These are phyloP conservation scores for Hymenoscyphus repandus DNA, from an alignment of 2,329 filamentous ascomycete genomes.

Conservation along the genomic window DNA sequence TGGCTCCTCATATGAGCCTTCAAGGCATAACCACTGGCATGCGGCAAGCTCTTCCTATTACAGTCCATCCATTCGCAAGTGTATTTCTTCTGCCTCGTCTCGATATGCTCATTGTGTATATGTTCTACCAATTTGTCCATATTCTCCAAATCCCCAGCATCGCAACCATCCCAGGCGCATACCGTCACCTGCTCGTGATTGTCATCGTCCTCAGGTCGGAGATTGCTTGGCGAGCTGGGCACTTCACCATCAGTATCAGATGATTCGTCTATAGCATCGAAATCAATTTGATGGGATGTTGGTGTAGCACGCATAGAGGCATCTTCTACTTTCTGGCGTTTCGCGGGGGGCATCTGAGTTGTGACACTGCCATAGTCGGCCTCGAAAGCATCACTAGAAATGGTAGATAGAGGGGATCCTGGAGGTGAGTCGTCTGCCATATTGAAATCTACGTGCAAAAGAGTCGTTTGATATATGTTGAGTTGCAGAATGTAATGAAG, in stretches of 20 bases:
- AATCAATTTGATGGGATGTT: constrained; percentile 27
- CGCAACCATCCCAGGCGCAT: constrained; percentile 74
- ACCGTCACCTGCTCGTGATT: constrained; percentile 70
- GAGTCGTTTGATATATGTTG: background rate
- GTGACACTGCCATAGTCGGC: constrained; percentile 46
- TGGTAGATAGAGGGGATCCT: constrained; percentile 58
- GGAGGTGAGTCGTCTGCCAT: constrained; percentile 47
- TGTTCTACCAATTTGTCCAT: constrained; percentile 80
- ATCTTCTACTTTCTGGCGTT: constrained; percentile 28
- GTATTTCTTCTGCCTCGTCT: constrained; percentile 90
- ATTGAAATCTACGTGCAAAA: background rate
- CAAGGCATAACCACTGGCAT: constrained; percentile 91
- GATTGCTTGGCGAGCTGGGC: constrained; percentile 62
- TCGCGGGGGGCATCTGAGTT: constrained; percentile 30
- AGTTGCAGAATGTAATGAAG: background rate
- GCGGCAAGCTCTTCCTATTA: constrained; percentile 77
- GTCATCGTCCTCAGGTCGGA: constrained; percentile 70
- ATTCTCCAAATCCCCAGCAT: constrained; percentile 64
- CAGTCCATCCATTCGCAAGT: constrained; percentile 98
- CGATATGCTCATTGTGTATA: constrained; percentile 90
- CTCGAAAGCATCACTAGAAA: constrained; percentile 59
- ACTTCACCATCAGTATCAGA: constrained; percentile 87
- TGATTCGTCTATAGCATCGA: constrained; percentile 53
- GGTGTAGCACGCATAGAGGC: constrained; percentile 19
- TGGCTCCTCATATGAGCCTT: constrained; percentile 98